Base-by-base conservation (phyloP, 768 basidiomycete species). In the Cubamyces sp. region DNA sequence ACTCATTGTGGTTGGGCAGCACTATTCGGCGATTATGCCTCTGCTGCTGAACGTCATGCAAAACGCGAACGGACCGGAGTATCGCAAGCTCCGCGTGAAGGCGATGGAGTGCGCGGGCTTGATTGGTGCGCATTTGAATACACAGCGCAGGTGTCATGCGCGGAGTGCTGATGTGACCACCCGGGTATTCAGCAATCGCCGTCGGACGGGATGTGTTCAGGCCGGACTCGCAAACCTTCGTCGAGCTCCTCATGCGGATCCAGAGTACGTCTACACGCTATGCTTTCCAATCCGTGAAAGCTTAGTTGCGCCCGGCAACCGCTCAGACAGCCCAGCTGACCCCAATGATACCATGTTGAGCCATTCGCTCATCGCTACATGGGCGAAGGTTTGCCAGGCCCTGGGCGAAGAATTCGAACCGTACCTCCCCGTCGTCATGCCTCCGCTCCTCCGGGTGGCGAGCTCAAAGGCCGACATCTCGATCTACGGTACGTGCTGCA, bases 31-130 rank as follows among this genome's bases (percentile, higher is more conserved):
- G 3, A 90, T 94, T 60, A 93, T 94, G 91, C 91, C 92, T 0
- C 78, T 94, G 3, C 73, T 94, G 21, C 71, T 95, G 63, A 87
- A 85, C 57, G 88, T 94, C 0, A 80, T 96, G 51, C 77, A 83
- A 19, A 89, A 90, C 50, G 88, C 90, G 12, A 87, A 86, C 45
- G 83, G 84, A 6, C 71, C 81, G 0, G 86, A 88, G 53, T 87
- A 90, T 71, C 78, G 81, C 25, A 88, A 87, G 70, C 69, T 95
- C 53, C 79, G 90, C 23, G 83, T 86, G 42, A 92, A 94, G 70
- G 91, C 92, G 0, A 94, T 96, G 91, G 94, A 96, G 70, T 94
- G 93, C 72, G 92, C 91, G 0, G 91, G 91, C 8, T 77, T 94
- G 21, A 89, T 93, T 62, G 93, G 93, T 93, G 42, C 18, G 84